Base-by-base conservation (phyloP, 768 basidiomycete species). In the Auriculariales sp. region DNA sequence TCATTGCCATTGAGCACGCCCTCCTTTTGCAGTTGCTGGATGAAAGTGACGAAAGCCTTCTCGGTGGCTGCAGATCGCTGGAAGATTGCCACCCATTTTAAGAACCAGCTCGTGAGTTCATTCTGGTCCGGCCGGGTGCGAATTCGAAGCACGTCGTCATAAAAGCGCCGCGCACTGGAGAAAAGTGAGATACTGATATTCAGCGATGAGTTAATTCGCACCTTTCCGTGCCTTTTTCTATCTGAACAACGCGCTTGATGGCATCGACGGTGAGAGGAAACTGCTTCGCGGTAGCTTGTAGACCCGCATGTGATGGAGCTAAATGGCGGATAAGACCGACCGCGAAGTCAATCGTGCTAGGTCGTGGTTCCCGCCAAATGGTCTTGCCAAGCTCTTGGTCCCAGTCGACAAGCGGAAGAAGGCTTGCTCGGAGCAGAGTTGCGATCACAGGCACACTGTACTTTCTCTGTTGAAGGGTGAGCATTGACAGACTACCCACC, bases 1-100 rank as follows among this genome's bases (percentile, higher is more conserved):
- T 99, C 93, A 61, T 99, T 95, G 28, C 88, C 83, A 59, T 91
- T 93, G 57, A 99, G 69, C 52, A 99, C 93, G 47, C 92, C 93
- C 67, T 97, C 90, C 64, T 93, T 93, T 39, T 90, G 93, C 49
- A 99, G 72, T 59, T 92, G 85, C n/a, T 88, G 93, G 65, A 98
- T 94, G 68, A 92, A 98, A 3, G 86, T 81, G 54, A 98, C 84
- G 59, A 99, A 99, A 39, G 81, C 84, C 64, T 93, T 92, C 68
- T 99, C 95, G 17, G 90, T 87, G 48, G 85, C 79, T 55, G 77
- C 79, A 28, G 91, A 88, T 52, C 86, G 78, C 64, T 93, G 90
- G 71, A 90, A 98, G 54, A 97, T 85, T 46, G 74, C 73, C 55
- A 97, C 88, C 95, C 95, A 99, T 71, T 97, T 86, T 59, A 89